phyloP scores from a whole-genome alignment of 139 green algal genomes.

The Chlorella vulgaris region DNA sequence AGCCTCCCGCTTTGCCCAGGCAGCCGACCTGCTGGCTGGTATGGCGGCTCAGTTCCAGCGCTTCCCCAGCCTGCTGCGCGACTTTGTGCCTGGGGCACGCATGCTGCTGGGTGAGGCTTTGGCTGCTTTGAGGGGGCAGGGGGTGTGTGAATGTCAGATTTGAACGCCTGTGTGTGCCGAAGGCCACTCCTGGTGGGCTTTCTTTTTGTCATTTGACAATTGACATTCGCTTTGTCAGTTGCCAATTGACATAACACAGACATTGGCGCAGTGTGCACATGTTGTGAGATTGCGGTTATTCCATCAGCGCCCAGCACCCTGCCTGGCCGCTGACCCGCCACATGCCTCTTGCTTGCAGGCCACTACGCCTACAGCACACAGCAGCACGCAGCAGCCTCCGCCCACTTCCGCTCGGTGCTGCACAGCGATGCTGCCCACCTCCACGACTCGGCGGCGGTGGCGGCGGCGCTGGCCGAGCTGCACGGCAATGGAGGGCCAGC shows the following conservation, averaged over 20 bases:
- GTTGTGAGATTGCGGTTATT: too few relatives aligned
- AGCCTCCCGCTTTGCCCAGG: constrained; percentile 5
- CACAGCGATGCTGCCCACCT: constrained; percentile 2
- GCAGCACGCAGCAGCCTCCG: constrained; percentile 8
- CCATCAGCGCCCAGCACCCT: too few relatives aligned
- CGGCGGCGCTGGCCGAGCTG: constrained; percentile 39
- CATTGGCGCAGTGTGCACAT: too few relatives aligned
- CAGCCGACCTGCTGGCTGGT: neutral
- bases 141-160: neutral
- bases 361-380: constrained; percentile 34
- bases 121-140: neutral
- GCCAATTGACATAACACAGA: too few relatives aligned
- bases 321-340: neutral
- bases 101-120: constrained; percentile 31
- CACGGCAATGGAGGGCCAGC: neutral
- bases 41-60: constrained; percentile 18
- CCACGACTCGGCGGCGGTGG: constrained; percentile 17
- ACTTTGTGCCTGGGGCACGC: constrained; percentile 7
- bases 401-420: constrained; percentile 22
- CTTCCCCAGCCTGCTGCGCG: constrained; percentile 25
- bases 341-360: too few relatives aligned
- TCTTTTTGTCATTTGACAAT: too few relatives aligned
- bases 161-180: too few relatives aligned
- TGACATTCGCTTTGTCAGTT: too few relatives aligned
- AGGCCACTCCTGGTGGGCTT: too few relatives aligned